Evolutionary conservation across 2,329 filamentous ascomycete species (phyloP), one percentile per base, ranked within the genome.

Genomic region (Talaromyces sp.): DNA sequence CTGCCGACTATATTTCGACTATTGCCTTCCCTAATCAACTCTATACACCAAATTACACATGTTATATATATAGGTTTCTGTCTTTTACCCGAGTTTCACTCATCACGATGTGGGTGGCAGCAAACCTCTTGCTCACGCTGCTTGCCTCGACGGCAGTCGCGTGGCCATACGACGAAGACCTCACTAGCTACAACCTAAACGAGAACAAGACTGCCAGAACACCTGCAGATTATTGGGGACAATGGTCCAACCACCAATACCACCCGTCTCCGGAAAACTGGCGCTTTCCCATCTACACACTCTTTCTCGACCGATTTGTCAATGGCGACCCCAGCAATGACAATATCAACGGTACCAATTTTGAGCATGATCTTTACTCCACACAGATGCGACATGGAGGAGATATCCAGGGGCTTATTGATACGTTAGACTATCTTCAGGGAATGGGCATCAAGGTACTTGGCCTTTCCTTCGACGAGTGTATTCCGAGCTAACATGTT

Each of bases 251-350:
- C 64, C 83, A 85, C 68, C 73, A 69, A 4, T 88, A 84, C 65
- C 70, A 74, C 18, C 73, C 77, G 0, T 88, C 85, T 23, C 86
- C 87, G 1, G 70, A 76, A 0, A 88, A 85, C 66, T 89, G 87
- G 87, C 80, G 87, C 30, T 82, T 89, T 64, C 87, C 87, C 0
- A 84, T 88, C 68, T 89, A 89, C 70, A 87, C 85, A 8, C 75
- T 89, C 53, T 87, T 87, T 68, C 73, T 87, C 10, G 86, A 89
- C 70, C 78, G 85, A 63, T 89, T 84, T 67, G 85, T 87, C 50
- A 88, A 89, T 67, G 86, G 86, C 23, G 83, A 89, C 66, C 86
- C 86, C 7, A 78, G 77, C 2, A 89, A 89, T 68, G 86, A 89
- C 69, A 82, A 88, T 67, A 81, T 81, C 51, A 88, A 88, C 69